These are phyloP conservation scores for Schizophyllum amplum DNA, from an alignment of 1,284 basidiomycete genomes.

Conservation along the genomic window DNA sequence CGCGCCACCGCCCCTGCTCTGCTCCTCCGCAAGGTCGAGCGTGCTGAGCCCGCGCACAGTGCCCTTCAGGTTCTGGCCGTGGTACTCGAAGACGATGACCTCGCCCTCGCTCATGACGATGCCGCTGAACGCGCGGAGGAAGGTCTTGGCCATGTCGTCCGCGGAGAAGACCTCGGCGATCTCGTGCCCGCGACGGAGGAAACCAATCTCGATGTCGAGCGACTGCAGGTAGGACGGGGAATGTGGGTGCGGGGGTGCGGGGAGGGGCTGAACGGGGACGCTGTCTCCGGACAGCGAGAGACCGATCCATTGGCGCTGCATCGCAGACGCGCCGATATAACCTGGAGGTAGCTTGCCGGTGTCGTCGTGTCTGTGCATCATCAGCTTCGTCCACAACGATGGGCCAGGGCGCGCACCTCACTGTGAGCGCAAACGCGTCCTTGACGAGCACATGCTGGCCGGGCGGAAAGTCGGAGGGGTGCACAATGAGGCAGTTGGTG, in stretches of 20 bases:
- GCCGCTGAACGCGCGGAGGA: conserved; percentile 58
- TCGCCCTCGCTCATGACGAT: conserved; percentile 72
- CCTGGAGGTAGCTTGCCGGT: conserved; percentile 59
- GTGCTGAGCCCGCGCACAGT: conserved; percentile 59
- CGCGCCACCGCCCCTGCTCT: conserved; percentile 28
- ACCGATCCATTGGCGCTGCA: conserved; percentile 81
- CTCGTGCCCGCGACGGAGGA: conserved; percentile 56
- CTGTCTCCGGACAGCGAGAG: conserved; percentile 73
- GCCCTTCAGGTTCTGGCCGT: conserved; percentile 79
- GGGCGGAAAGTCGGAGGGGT: conserved; percentile 66
- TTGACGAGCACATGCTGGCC: conserved; percentile 74
- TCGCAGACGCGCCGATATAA: conserved; percentile 57
- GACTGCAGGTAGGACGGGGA: conserved; percentile 69
- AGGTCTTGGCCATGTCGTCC: conserved; percentile 77
- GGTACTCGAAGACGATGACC: conserved; percentile 84
- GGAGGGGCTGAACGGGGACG: conserved; percentile 63
- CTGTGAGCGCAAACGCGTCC: conserved; percentile 59
- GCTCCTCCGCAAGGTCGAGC: conserved; percentile 62
- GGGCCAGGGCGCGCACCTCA: conserved; percentile 30
- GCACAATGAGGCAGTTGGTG: conserved; percentile 76
- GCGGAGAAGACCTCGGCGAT: conserved; percentile 70
- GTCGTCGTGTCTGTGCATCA: conserved; percentile 57
- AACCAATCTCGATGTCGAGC: conserved; percentile 75
- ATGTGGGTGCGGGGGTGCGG: conserved; percentile 42
- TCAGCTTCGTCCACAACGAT: conserved; percentile 1